Evolutionary conservation across 2,329 filamentous ascomycete species (phyloP).

Genomic region (Exophiala phaeomuriformis): DNA sequence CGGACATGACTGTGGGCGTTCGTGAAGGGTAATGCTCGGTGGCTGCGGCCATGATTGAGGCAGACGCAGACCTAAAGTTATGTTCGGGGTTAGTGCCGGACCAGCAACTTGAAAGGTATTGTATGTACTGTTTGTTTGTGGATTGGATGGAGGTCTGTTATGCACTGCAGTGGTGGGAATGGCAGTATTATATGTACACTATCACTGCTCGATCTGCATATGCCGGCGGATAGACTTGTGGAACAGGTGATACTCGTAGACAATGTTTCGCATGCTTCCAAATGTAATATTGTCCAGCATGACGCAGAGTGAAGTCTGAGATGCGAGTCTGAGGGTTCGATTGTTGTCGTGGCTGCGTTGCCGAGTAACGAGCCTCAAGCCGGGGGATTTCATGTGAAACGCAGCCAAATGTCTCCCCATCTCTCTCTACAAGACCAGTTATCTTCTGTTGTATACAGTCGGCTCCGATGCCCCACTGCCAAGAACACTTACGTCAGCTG

Average conservation of each 20-base stretch:
- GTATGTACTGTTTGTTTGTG: neutral
- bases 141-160: neutral
- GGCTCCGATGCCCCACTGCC: too few relatives aligned
- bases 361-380: conserved; percentile 7
- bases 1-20: conserved; percentile 24
- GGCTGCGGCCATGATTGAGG: conserved; percentile 14
- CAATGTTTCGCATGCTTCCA: neutral
- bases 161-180: conserved; percentile 1
- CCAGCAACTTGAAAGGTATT: neutral
- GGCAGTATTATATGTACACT: conserved; percentile 16
- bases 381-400: conserved; percentile 1
- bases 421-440: too few relatives aligned
- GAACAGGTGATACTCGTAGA: neutral
- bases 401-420: neutral
- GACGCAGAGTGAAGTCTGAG: conserved; percentile 1
- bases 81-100: neutral
- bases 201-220: conserved; percentile 1
- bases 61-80: too few relatives aligned
- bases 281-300: neutral
- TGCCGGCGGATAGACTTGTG: neutral
- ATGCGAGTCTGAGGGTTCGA: neutral
- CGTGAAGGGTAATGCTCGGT: conserved; percentile 16
- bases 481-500: too few relatives aligned
- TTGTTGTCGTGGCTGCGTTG: conserved; percentile 12
- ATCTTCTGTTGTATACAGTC: too few relatives aligned